phyloP scores from a whole-genome alignment of 768 basidiomycete species.

The Cyathus striatus region DNA sequence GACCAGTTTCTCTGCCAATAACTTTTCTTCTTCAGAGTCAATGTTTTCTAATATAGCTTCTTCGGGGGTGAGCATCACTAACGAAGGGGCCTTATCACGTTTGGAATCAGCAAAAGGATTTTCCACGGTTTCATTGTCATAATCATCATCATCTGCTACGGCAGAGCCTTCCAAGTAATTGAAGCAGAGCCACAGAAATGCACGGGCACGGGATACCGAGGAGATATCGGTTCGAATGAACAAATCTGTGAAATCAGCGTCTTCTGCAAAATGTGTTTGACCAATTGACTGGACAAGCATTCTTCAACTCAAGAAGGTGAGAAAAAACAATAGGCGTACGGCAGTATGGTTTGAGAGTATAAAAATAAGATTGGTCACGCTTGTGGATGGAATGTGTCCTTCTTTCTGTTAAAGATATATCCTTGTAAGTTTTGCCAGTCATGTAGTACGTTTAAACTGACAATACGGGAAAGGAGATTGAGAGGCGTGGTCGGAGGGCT shows the following conservation, averaged over 20 bases:
- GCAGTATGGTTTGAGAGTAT: slow-evolving; percentile 57
- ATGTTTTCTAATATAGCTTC: slow-evolving; percentile 40
- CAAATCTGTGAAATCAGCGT: slow-evolving; percentile 73
- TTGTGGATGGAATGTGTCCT: slow-evolving; percentile 59
- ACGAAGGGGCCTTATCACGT: slow-evolving; percentile 28
- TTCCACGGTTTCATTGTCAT: slow-evolving; percentile 26
- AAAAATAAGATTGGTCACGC: slow-evolving; percentile 66
- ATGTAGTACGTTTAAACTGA: slow-evolving; percentile 33
- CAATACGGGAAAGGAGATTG: slow-evolving; percentile 51
- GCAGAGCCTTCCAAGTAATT: slow-evolving; percentile 60
- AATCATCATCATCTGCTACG: slow-evolving; percentile 27
- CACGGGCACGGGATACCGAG: slow-evolving; percentile 67
- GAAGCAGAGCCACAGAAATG: slow-evolving; percentile 84
- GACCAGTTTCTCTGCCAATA: slow-evolving; percentile 30
- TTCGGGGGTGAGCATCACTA: slow-evolving; percentile 32
- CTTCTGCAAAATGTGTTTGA: slow-evolving; percentile 64
- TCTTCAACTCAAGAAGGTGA: slow-evolving; percentile 11
- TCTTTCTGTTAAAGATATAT: too few relatives aligned
- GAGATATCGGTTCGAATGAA: slow-evolving; percentile 73
- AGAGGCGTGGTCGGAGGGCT: slow-evolving; percentile 46
- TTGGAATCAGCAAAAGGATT: slow-evolving; percentile 61
- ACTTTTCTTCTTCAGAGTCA: slow-evolving; percentile 38
- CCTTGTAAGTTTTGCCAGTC: too few relatives aligned
- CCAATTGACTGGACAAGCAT: slow-evolving; percentile 50
- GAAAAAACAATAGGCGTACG: slow-evolving; percentile 20